Evolutionary conservation across 305 asterid genomes (phyloP).

Genomic region (Fraxinus dipetala): DNA sequence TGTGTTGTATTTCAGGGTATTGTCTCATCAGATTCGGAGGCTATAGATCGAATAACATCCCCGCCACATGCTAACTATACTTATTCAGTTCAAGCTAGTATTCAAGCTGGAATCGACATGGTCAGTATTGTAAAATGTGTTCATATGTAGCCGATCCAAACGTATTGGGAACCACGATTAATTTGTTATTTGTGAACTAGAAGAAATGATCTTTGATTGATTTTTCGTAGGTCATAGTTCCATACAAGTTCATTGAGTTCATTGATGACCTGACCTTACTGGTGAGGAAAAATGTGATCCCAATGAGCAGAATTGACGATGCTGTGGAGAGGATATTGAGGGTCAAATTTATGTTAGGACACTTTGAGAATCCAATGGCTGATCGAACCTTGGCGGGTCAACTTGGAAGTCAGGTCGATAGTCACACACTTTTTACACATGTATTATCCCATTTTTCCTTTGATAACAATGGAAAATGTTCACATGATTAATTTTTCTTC

Average conservation of each 20-base stretch:
- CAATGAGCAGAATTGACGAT: constrained; percentile 38
- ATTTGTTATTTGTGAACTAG: neutral
- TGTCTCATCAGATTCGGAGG: constrained; percentile 37
- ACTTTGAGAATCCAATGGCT: constrained; percentile 39
- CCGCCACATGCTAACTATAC: constrained; percentile 34
- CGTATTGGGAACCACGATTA: neutral
- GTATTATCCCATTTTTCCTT: neutral
- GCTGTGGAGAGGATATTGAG: constrained; percentile 37
- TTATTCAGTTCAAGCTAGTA: constrained; percentile 30
- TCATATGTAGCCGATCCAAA: neutral
- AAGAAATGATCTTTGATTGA: neutral
- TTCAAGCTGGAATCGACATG: constrained; percentile 41
- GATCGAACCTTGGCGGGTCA: constrained; percentile 32
- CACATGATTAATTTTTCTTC: neutral
- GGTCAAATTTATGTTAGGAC: constrained; percentile 36
- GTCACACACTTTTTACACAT: neutral
- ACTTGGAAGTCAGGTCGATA: constrained; percentile 30
- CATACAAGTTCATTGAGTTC: constrained; percentile 24
- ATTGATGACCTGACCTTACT: constrained; percentile 26
- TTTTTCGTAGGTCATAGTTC: constrained; percentile 28
- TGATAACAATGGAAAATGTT: neutral
- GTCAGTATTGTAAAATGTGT: constrained; percentile 12
- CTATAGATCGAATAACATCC: constrained; percentile 31
- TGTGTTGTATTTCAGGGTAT: constrained; percentile 32
- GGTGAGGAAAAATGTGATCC: constrained; percentile 29